Conservation (phyloP, 2,329 filamentous ascomycete genomes). For the Fonsecaea erecta region DNA sequence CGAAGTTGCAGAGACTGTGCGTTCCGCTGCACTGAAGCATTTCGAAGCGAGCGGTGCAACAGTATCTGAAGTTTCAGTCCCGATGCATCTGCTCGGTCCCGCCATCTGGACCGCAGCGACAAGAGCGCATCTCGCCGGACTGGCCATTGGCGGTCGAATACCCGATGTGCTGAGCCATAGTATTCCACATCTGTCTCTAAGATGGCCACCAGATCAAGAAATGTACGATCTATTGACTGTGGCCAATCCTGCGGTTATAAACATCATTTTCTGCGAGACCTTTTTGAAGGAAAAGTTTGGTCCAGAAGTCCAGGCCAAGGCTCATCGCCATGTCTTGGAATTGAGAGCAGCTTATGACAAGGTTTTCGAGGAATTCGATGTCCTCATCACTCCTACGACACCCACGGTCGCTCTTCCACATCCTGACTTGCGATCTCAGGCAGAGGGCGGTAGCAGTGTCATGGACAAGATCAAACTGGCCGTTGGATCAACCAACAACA, state of each 20-base stretch:
- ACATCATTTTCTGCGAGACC: slow-evolving; percentile 49
- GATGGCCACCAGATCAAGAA: slow-evolving; percentile 47
- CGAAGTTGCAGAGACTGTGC: slow-evolving; percentile 47
- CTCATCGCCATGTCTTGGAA: slow-evolving; percentile 53
- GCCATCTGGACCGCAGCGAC: slow-evolving; percentile 56
- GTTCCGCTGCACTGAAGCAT: slow-evolving; percentile 43
- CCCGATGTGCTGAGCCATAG: slow-evolving; percentile 43
- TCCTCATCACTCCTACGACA: slow-evolving; percentile 56
- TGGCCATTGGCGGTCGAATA: slow-evolving; percentile 41
- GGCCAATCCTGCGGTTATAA: slow-evolving; percentile 53
- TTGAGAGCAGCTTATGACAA: slow-evolving; percentile 56
- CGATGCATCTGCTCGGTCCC: slow-evolving; percentile 53
- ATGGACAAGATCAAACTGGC: slow-evolving; percentile 51
- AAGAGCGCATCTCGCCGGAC: slow-evolving; percentile 42
- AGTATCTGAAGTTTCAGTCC: slow-evolving; percentile 53
- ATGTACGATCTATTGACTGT: slow-evolving; percentile 52
- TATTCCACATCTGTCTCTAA: slow-evolving; percentile 40
- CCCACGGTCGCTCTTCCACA: slow-evolving; percentile 53
- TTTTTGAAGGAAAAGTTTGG: slow-evolving; percentile 42
- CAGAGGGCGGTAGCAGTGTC: slow-evolving; percentile 40
- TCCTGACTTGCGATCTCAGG: slow-evolving; percentile 38
- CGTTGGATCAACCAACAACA: slow-evolving; percentile 53
- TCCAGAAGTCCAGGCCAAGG: slow-evolving; percentile 49
- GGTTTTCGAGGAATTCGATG: slow-evolving; percentile 51
- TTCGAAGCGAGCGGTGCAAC: slow-evolving; percentile 51